A percentile compares a stretch with the other conserved stretches of the same genome.
These are phyloP conservation scores for Bimuria novae-zelandiae DNA, from an alignment of 2,329 filamentous ascomycete species.

Conservation along the genomic window DNA sequence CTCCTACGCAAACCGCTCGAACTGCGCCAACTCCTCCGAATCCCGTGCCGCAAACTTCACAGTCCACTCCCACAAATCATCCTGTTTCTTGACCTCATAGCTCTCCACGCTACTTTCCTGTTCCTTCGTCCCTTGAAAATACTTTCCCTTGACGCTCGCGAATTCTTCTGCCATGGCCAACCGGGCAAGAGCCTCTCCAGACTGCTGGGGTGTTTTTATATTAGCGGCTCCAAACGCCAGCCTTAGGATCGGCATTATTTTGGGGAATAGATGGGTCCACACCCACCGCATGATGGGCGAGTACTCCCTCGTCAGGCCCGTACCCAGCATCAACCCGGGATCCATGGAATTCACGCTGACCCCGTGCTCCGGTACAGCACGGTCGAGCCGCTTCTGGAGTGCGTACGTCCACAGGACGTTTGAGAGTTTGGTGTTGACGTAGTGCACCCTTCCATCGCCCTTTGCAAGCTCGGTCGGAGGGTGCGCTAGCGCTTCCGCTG, in stretches of 20 bases:
- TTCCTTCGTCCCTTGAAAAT: background rate
- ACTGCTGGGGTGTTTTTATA: background rate
- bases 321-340: slow-evolving; percentile 1
- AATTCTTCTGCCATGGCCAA: background rate
- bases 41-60: background rate
- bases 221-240: background rate
- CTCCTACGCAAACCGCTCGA: background rate
- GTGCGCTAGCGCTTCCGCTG: slow-evolving; percentile 53
- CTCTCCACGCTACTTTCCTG: background rate
- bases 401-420: slow-evolving; percentile 52
- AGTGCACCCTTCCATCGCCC: slow-evolving; percentile 43
- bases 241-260: background rate
- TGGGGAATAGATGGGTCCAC: background rate
- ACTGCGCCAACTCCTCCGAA: background rate
- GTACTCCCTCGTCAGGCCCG: background rate
- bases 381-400: slow-evolving; percentile 3
- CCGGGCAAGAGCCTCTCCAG: background rate
- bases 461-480: slow-evolving; percentile 35
- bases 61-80: slow-evolving; percentile 1
- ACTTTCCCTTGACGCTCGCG: background rate
- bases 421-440: slow-evolving; percentile 53
- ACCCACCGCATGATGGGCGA: background rate
- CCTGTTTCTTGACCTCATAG: background rate
- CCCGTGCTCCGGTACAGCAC: no score
- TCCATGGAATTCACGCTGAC: background rate